These are phyloP conservation scores for Collybia sp. DNA, from an alignment of 768 basidiomycete species.

Conservation along the genomic window DNA sequence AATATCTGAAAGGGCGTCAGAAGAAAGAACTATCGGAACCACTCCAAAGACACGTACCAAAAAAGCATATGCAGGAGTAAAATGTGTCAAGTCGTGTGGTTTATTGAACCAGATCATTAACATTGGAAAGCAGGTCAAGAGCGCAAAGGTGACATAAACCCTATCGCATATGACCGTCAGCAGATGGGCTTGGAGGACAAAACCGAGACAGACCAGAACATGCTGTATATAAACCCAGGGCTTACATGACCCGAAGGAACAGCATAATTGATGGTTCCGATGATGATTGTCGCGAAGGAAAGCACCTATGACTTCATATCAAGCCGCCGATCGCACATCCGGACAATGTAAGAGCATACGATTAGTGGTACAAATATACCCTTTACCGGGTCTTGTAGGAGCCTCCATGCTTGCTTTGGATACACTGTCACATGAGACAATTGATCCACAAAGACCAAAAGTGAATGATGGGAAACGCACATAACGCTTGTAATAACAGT, in stretches of 20 bases:
- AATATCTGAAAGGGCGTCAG: constrained; percentile 14
- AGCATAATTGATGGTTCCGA: constrained; percentile 42
- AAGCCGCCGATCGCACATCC: neutral
- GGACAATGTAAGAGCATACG: constrained; percentile 6
- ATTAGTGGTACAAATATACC: constrained; percentile 37
- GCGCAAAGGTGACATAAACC: constrained; percentile 34
- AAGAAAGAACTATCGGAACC: neutral
- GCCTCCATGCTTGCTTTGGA: constrained; percentile 34
- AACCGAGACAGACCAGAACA: constrained; percentile 34
- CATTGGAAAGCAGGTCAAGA: constrained; percentile 40
- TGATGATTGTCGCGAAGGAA: constrained; percentile 46
- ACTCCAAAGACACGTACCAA: constrained; percentile 21
- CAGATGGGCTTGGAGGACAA: neutral
- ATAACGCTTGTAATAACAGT: constrained; percentile 35
- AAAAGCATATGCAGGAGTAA: constrained; percentile 31
- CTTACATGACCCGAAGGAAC: constrained; percentile 30
- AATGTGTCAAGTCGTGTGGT: constrained; percentile 36
- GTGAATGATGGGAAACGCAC: constrained; percentile 18
- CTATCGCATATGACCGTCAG: constrained; percentile 13
- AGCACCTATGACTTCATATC: constrained; percentile 25
- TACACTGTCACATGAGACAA: constrained; percentile 25
- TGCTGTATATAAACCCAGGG: constrained; percentile 29
- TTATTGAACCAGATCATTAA: constrained; percentile 46
- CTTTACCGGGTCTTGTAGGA: constrained; percentile 39
- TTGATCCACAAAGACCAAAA: neutral